Evolutionary conservation across 78 protist species (phyloP), one percentile per base, ranked within the genome.

Genomic region (Chrysochromulina tobinii): DNA sequence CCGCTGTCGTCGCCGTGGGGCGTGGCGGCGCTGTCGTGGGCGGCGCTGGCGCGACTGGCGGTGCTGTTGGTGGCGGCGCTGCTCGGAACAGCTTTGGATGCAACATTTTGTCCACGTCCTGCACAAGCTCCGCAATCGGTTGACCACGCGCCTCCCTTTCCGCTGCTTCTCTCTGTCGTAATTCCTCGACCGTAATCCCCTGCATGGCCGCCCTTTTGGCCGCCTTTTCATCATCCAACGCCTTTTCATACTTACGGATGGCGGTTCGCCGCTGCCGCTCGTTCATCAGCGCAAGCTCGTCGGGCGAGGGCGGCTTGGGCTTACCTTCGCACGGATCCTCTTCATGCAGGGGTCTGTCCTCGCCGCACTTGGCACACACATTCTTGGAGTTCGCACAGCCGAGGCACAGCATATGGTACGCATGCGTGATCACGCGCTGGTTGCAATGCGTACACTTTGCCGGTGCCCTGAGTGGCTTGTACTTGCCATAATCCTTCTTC

Each of bases 181-280:
- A 38, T 38, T 38, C 38, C 38, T 38, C 38, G 38, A 38, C 38
- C 38, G 38, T 38, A 38, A 38, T 38, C 38, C 38, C 38, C 38
- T 38, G 38, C 38, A 38, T 38, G 38, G 38, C 72, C 72, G 18
- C n/a, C 48, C n/a, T 61, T 61, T 61, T 61, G 67, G 67, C 67
- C 11, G 67, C 67, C 67, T 17, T 61, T 11, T 61, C 25, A 61
- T 15, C 67, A 61, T 38, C 38, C 38, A 61, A 15, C 15, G 11
- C 25, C 15, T 11, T 17, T 11, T 61, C 72, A 3, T 18, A 21
- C 72, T 21, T 4, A 6, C 72, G 72, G 9, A 18, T 9, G n/a
- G 72, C 72, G n/a, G 72, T 21, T 21, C 72, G 72, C 48, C 72
- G 72, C n/a, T 66, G 72, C n/a, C 72, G 72, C 72, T 66, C 72